phyloP scores from a whole-genome alignment of 257 asterid genomes.

The Gentiana macrophylla region DNA sequence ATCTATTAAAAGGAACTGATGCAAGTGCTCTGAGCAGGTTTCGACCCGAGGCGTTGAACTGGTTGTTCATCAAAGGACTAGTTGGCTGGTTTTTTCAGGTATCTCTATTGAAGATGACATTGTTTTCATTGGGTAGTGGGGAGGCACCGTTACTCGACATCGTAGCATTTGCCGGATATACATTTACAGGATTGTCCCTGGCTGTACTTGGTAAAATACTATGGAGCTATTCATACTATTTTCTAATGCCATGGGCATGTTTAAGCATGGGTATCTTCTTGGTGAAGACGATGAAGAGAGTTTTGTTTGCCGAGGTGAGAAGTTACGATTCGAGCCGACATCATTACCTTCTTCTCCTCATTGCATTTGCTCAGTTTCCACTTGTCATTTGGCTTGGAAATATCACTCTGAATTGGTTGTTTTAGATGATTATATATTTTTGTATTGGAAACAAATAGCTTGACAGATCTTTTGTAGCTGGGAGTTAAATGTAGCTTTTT shows the following conservation, averaged over 20 bases:
- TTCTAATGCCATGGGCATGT: conserved; percentile 13
- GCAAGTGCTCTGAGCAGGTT: conserved; percentile 6
- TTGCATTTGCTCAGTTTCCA: conserved; percentile 19
- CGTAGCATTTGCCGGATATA: conserved; percentile 18
- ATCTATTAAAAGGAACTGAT: not conserved
- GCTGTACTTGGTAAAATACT: conserved; percentile 9
- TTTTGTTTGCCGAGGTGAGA: conserved; percentile 13
- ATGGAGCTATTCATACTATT: conserved; percentile 5
- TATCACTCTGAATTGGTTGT: conserved; percentile 22
- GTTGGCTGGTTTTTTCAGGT: conserved; percentile 20
- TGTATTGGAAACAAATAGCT: not conserved
- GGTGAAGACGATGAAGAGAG: conserved; percentile 21
- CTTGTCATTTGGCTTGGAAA: conserved; percentile 16
- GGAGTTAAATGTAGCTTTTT: conserved; percentile 1
- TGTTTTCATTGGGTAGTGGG: conserved; percentile 15
- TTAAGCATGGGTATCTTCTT: conserved; percentile 22
- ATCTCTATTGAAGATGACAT: conserved; percentile 9
- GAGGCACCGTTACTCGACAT: conserved; percentile 20
- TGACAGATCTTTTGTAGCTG: conserved; percentile 3
- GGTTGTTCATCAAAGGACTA: conserved; percentile 13
- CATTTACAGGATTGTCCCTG: conserved; percentile 10
- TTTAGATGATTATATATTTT: conserved; percentile 7
- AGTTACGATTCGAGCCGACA: conserved; percentile 12
- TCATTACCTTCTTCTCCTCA: conserved; percentile 14
- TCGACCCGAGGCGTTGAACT: conserved; percentile 19